Conservation (phyloP, 2,329 filamentous ascomycete genomes). For the Diaporthe humulicola region DNA sequence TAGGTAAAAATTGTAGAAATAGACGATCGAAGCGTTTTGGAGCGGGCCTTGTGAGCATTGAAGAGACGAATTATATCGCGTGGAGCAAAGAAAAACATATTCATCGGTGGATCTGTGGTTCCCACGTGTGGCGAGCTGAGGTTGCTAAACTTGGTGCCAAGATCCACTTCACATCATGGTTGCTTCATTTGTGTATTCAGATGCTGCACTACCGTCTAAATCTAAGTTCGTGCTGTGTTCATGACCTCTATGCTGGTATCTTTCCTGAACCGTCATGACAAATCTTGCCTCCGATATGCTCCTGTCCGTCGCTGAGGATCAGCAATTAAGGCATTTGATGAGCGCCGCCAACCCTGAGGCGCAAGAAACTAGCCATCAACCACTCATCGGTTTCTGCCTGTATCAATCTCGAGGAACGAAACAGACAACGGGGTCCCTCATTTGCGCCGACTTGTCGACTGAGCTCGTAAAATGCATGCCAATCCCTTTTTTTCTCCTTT, state of each 20-base stretch:
- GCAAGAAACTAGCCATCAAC: not conserved
- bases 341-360: not conserved
- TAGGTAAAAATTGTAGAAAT: not conserved
- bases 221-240: slow-evolving; percentile 21
- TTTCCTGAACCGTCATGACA: not conserved
- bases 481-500: not conserved
- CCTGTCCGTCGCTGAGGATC: not conserved
- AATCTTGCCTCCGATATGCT: not conserved
- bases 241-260: slow-evolving; percentile 17
- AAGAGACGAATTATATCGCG: not conserved
- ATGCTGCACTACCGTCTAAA: slow-evolving; percentile 17
- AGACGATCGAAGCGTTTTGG: not conserved
- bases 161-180: slow-evolving; percentile 1
- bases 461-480: not conserved
- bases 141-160: not conserved
- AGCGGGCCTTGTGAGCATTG: not conserved
- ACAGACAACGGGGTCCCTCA: not conserved
- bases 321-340: not conserved
- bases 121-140: not conserved
- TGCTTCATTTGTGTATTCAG: not conserved
- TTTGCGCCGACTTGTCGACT: not conserved
- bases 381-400: not conserved
- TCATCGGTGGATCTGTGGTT: not conserved
- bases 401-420: not conserved
- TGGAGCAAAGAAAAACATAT: not conserved